phyloP scores from a whole-genome alignment of 2,329 filamentous ascomycete genomes.

The Pseudophaeomoniella oleicola region DNA sequence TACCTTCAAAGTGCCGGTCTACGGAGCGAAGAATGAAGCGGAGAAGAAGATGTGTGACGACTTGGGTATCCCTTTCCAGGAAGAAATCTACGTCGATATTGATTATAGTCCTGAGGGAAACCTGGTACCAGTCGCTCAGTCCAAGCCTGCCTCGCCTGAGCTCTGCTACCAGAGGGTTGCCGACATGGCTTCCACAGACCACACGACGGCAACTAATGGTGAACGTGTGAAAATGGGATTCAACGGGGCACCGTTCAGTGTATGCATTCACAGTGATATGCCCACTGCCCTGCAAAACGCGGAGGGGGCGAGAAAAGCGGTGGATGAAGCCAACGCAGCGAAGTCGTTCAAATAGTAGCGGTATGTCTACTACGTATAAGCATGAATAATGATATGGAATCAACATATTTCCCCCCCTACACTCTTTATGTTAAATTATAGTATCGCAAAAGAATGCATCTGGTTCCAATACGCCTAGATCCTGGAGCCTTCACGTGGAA shows the following conservation, averaged over 20 bases:
- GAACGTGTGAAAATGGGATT: constrained; percentile 11
- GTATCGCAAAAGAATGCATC: no score
- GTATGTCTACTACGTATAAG: no score
- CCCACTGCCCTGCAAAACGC: constrained; percentile 15
- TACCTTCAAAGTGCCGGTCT: constrained; percentile 35
- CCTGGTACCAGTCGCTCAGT: constrained; percentile 20
- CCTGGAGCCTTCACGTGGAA: no score
- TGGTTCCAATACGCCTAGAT: no score
- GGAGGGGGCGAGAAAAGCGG: constrained; percentile 10
- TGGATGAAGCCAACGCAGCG: constrained; percentile 12
- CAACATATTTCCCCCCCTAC: no score
- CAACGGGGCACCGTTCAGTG: constrained; percentile 12
- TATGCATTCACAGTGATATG: constrained; percentile 18
- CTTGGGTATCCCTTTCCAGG: constrained; percentile 36
- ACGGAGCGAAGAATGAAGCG: constrained; percentile 39
- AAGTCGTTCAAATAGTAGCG: no score
- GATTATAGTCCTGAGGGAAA: constrained; percentile 37
- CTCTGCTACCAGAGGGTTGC: constrained; percentile 6
- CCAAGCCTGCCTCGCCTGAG: neutral
- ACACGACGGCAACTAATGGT: constrained; percentile 8
- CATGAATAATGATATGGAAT: no score
- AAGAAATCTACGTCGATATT: constrained; percentile 42
- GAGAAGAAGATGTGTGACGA: constrained; percentile 41
- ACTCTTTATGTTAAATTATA: no score
- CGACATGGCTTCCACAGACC: constrained; percentile 7